phyloP scores from a whole-genome alignment of 331 rosid species.

The Cydonia oblonga region DNA sequence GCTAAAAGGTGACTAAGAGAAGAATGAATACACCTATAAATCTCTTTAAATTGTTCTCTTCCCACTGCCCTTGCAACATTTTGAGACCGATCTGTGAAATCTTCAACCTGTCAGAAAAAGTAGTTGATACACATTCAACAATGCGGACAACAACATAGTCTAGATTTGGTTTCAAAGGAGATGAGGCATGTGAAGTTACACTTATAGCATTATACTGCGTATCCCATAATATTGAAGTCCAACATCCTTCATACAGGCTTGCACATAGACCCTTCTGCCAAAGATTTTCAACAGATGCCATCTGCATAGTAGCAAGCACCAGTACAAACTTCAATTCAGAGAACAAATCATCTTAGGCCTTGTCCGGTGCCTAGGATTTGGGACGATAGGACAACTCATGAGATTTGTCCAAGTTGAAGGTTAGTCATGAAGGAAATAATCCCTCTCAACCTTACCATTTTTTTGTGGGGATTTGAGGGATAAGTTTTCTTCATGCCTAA shows the following conservation, averaged over 20 bases:
- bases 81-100: neutral
- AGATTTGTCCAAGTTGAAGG: too few relatives aligned
- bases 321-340: neutral
- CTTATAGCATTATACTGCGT: neutral
- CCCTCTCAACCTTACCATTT: too few relatives aligned
- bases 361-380: too few relatives aligned
- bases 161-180: neutral
- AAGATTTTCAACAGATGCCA: neutral
- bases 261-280: conserved; percentile 8
- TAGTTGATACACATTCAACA: neutral
- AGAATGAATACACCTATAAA: neutral
- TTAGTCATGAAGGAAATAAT: too few relatives aligned
- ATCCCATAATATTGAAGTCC: conserved; percentile 11
- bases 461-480: too few relatives aligned
- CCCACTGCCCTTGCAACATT: conserved; percentile 7
- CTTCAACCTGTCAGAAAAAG: conserved; percentile 4
- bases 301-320: neutral
- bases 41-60: neutral
- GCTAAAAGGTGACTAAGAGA: neutral
- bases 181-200: neutral
- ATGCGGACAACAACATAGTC: neutral
- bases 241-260: conserved; percentile 3
- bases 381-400: too few relatives aligned
- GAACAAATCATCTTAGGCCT: neutral
- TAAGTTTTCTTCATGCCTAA: too few relatives aligned